Evolutionary conservation across 192 early-diverging fungal genomes (phyloP).

Genomic region (Rhizophlyctis rosea): DNA sequence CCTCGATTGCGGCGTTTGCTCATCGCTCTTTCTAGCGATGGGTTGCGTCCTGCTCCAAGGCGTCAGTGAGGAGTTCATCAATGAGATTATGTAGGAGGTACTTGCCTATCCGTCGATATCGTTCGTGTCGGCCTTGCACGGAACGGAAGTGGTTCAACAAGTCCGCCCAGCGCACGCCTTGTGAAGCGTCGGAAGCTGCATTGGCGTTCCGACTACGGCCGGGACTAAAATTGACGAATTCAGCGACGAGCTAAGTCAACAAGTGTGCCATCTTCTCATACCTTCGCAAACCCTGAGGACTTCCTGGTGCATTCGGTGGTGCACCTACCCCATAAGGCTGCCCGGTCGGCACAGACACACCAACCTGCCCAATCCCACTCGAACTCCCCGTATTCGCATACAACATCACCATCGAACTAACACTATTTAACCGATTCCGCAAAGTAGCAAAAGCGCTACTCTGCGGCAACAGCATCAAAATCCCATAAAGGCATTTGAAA

Average conservation of each 20-base stretch:
- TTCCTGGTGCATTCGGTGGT: constrained; percentile 1
- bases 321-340: background rate
- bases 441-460: constrained; percentile 93
- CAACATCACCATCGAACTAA: constrained; percentile 52
- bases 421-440: constrained; percentile 86
- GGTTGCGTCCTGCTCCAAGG: too few relatives aligned
- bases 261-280: background rate
- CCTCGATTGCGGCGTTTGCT: too few relatives aligned
- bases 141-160: constrained; percentile 68
- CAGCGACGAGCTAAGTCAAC: too few relatives aligned
- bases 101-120: constrained; percentile 56
- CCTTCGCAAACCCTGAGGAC: background rate
- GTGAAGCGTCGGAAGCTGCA: constrained; percentile 5
- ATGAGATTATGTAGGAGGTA: too few relatives aligned
- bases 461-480: constrained; percentile 97
- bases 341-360: background rate
- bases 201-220: constrained; percentile 2
- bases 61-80: too few relatives aligned
- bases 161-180: constrained; percentile 55
- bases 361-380: background rate
- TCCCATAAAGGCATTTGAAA: constrained; percentile 89
- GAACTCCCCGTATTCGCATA: constrained; percentile 11
- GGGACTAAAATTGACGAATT: background rate
- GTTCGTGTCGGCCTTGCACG: constrained; percentile 74
- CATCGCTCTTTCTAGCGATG: too few relatives aligned